Base-by-base conservation (phyloP, 2,329 filamentous ascomycete species). In the Lasiodiplodia theobromae region DNA sequence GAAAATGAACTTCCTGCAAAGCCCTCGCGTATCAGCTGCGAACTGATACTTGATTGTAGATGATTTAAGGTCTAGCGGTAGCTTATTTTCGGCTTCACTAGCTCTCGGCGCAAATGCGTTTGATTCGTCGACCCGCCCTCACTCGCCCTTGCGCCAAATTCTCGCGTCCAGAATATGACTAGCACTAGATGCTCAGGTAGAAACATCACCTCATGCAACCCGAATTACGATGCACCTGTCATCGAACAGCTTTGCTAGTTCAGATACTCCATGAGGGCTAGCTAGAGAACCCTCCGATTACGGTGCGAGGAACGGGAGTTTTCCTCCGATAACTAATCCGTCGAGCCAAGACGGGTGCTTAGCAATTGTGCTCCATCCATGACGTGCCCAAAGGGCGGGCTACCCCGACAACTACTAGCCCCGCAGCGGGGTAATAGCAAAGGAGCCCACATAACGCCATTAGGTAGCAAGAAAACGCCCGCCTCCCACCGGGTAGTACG, bases 391-490 rank as follows among this genome's bases (percentile, higher is more conserved):
- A 18, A 44, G 6, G 16, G 40, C 16, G 7, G 40, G 14, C 14
- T 44, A 47, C 40, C 40, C 40, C 40, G 18, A 47, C 40, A n/a
- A 28, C 21, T 21, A n/a, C 21, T 28, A 47, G 58, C 58, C 44
- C 58, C 58, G 58, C 58, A 44, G 58, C 58, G 58, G 58, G 58
- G 58, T 63, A 63, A 23, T n/a, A 47, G 57, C 11, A 51, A 23
- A 25, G 23, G 12, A 40, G 21, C 37, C 12, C 12, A 38, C 21
- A 18, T 11, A 54, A 6, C 31, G 7, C 31, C 31, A 34, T 34
- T 34, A 34, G 7, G 6, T 34, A 34, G 31, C 31, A 7, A 34
- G 18, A 11, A 56, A 47, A 21, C 44, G 40, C 16, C 38, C 40
- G 40, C 18, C 40, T 44, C 16, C n/a, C 16, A 47, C 40, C 40